Evolutionary conservation across 2,329 filamentous ascomycete genomes (phyloP).

Genomic region (Sporothrix humicola): DNA sequence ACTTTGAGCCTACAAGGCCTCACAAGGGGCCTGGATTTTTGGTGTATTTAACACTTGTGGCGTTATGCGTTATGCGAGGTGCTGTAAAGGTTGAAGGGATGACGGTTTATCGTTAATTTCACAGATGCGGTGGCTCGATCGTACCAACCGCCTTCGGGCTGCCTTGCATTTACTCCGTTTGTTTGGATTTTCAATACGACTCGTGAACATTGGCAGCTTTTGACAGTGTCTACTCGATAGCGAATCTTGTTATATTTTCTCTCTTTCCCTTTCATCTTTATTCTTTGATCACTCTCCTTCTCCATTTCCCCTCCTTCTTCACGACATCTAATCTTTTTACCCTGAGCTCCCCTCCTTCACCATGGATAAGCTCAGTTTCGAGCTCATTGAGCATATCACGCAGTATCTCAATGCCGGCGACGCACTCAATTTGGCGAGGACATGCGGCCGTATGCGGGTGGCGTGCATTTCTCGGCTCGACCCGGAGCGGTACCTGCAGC

Average conservation of each 20-base stretch:
- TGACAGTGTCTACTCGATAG: too few relatives aligned
- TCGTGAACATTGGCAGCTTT: too few relatives aligned
- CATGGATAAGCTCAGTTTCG: conserved; percentile 36
- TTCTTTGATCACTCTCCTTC: not conserved
- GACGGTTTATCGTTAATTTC: too few relatives aligned
- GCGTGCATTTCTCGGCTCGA: conserved; percentile 31
- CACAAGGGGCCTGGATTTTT: too few relatives aligned
- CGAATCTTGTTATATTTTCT: too few relatives aligned
- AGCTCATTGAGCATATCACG: conserved; percentile 34
- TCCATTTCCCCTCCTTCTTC: not conserved
- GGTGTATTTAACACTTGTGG: too few relatives aligned
- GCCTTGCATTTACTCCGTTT: not conserved
- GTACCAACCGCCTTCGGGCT: too few relatives aligned
- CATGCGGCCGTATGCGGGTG: conserved; percentile 4
- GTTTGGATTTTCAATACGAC: too few relatives aligned
- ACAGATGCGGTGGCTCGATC: too few relatives aligned
- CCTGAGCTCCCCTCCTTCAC: not conserved
- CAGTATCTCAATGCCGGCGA: conserved; percentile 29
- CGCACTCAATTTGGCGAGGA: conserved; percentile 14
- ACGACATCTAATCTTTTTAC: not conserved
- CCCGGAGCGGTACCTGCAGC: conserved; percentile 32
- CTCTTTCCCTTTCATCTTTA: not conserved
- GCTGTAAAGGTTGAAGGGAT: too few relatives aligned
- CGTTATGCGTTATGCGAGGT: too few relatives aligned
- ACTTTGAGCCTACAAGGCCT: too few relatives aligned